A percentile compares a stretch with the other conserved stretches of the same genome.
Conservation (phyloP, 805 yeast genomes). For the Yamadazyma phyllophila region DNA sequence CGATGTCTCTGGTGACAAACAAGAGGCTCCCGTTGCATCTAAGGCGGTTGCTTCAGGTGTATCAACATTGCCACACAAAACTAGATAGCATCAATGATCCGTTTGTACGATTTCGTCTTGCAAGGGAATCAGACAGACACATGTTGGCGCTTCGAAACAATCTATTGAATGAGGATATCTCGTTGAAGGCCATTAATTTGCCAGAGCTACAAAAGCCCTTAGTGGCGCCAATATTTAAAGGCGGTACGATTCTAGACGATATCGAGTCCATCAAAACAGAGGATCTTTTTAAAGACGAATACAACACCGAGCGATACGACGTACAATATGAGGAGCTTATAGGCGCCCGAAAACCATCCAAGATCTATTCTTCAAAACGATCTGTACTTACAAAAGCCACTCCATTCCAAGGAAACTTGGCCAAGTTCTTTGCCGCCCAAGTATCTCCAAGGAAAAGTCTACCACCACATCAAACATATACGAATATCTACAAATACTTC, state of each 20-base stretch:
- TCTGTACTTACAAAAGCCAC: background rate
- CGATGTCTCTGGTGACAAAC: constrained; percentile 12
- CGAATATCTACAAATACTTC: constrained; percentile 30
- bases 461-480: constrained; percentile 1
- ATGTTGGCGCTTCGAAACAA: constrained; percentile 2
- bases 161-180: background rate
- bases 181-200: constrained; percentile 18
- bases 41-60: constrained; percentile 6
- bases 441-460: constrained; percentile 18
- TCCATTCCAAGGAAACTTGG: constrained; percentile 19
- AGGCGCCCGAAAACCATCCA: constrained; percentile 3
- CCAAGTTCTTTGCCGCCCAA: constrained; percentile 25
- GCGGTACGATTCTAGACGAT: constrained; percentile 13
- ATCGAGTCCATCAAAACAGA: constrained; percentile 14
- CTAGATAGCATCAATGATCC: background rate
- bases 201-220: constrained; percentile 20
- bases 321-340: constrained; percentile 8
- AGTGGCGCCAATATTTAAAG: constrained; percentile 21
- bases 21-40: constrained; percentile 10
- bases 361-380: constrained; percentile 7
- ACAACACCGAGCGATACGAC: constrained; percentile 2
- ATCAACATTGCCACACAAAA: background rate
- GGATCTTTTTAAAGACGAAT: constrained; percentile 13
- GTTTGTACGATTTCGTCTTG: background rate
- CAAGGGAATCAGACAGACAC: background rate